phyloP scores from a whole-genome alignment of 805 yeast species.

The Hyphopichia homilentoma region DNA sequence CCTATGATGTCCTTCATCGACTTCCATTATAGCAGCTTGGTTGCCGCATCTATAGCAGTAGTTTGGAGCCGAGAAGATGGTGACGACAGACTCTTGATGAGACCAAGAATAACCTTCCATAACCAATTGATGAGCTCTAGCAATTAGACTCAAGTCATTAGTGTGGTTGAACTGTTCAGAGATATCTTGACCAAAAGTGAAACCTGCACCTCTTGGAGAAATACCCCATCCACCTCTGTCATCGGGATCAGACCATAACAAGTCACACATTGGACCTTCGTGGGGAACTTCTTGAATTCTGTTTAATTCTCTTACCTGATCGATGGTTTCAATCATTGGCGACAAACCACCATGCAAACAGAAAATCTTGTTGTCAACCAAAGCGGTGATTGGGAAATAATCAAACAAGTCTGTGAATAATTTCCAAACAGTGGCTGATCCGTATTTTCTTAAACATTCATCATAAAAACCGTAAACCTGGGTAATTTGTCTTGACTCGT shows the following conservation, averaged over 20 bases:
- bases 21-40: slow-evolving; percentile 98
- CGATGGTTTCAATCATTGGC: slow-evolving; percentile 90
- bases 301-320: slow-evolving; percentile 86
- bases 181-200: slow-evolving; percentile 95
- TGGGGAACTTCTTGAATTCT: slow-evolving; percentile 96
- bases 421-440: slow-evolving; percentile 92
- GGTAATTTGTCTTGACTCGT: slow-evolving; percentile 92
- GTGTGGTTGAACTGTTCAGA: slow-evolving; percentile 91
- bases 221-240: slow-evolving; percentile 98
- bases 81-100: slow-evolving; percentile 90
- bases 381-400: slow-evolving; percentile 89
- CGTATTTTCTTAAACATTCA: slow-evolving; percentile 90
- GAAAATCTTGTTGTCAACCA: slow-evolving; percentile 85
- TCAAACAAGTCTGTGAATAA: slow-evolving; percentile 88
- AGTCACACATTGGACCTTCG: slow-evolving; percentile 97
- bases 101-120: slow-evolving; percentile 97
- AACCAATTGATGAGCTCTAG: slow-evolving; percentile 95
- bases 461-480: slow-evolving; percentile 96
- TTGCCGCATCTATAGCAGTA: slow-evolving; percentile 97
- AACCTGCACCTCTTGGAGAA: slow-evolving; percentile 97
- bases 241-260: slow-evolving; percentile 96
- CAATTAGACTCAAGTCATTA: slow-evolving; percentile 77
- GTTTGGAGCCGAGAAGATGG: slow-evolving; percentile 93
- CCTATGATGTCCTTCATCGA: slow-evolving; percentile 88
- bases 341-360: slow-evolving; percentile 94